These are phyloP conservation scores for Aspergillus ochraceoroseus DNA, from an alignment of 2,329 filamentous ascomycete species.

Conservation along the genomic window DNA sequence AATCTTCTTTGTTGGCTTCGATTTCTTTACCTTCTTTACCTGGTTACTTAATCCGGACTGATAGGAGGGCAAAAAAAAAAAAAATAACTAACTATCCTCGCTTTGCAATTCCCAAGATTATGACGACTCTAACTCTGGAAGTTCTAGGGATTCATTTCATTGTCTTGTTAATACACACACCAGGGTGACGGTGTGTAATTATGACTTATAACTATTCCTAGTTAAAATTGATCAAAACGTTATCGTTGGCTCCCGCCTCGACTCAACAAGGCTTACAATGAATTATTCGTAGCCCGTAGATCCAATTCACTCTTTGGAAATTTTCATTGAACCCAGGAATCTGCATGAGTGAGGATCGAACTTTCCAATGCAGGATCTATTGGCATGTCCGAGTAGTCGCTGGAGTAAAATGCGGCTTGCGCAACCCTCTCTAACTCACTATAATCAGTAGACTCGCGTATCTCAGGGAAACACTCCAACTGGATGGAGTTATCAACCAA, in stretches of 20 bases:
- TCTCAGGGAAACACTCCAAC: conserved; percentile 26
- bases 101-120: too few relatives aligned
- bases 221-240: too few relatives aligned
- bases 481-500: conserved; percentile 44
- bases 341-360: conserved; percentile 16
- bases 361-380: conserved; percentile 42
- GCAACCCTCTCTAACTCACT: conserved; percentile 31
- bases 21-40: background rate
- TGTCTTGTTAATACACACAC: too few relatives aligned
- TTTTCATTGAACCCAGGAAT: conserved; percentile 2
- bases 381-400: conserved; percentile 33
- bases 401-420: conserved; percentile 6
- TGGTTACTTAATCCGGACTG: too few relatives aligned
- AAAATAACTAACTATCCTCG: too few relatives aligned
- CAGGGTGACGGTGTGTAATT: background rate
- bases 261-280: too few relatives aligned
- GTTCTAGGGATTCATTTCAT: too few relatives aligned
- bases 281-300: too few relatives aligned
- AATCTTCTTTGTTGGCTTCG: too few relatives aligned
- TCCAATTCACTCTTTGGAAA: background rate
- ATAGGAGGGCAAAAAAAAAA: too few relatives aligned
- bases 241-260: too few relatives aligned
- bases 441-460: background rate
- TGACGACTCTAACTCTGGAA: too few relatives aligned
- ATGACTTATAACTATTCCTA: background rate